These are phyloP conservation scores for Cucurbita argyrosperma DNA, from an alignment of 306 rosid genomes.

Conservation along the genomic window DNA sequence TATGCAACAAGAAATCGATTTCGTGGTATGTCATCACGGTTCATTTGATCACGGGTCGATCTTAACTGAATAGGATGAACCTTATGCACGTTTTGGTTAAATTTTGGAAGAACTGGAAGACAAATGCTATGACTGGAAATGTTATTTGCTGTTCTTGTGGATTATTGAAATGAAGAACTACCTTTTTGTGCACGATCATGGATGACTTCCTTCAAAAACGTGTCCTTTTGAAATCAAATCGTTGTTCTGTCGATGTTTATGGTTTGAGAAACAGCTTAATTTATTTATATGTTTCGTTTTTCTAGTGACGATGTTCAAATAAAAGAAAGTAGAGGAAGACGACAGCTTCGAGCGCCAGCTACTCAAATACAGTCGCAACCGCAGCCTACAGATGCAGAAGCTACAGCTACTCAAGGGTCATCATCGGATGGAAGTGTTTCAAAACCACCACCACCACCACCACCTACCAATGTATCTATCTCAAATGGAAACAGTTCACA, in stretches of 20 bases:
- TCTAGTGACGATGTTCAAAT: slow-evolving; percentile 25
- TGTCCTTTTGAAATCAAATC: background rate
- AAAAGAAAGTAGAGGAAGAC: slow-evolving; percentile 15
- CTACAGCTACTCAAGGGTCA: background rate
- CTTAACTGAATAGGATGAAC: background rate
- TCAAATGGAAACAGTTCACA: background rate
- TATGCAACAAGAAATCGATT: slow-evolving; percentile 25
- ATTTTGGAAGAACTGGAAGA: background rate
- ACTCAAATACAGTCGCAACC: background rate
- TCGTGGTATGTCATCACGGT: slow-evolving; percentile 31
- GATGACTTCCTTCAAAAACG: background rate
- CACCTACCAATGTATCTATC: background rate
- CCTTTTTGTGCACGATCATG: background rate
- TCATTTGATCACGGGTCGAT: background rate
- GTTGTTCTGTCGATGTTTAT: background rate
- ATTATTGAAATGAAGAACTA: background rate
- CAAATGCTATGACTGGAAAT: background rate
- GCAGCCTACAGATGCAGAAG: background rate
- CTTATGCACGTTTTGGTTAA: background rate
- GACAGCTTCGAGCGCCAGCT: slow-evolving; percentile 5
- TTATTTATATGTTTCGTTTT: slow-evolving; percentile 1
- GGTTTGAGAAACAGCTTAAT: background rate
- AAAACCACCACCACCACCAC: background rate
- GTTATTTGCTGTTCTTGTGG: background rate
- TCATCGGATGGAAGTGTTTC: background rate